phyloP scores from a whole-genome alignment of 441 rosid species.

The Bruguiera hainesii region DNA sequence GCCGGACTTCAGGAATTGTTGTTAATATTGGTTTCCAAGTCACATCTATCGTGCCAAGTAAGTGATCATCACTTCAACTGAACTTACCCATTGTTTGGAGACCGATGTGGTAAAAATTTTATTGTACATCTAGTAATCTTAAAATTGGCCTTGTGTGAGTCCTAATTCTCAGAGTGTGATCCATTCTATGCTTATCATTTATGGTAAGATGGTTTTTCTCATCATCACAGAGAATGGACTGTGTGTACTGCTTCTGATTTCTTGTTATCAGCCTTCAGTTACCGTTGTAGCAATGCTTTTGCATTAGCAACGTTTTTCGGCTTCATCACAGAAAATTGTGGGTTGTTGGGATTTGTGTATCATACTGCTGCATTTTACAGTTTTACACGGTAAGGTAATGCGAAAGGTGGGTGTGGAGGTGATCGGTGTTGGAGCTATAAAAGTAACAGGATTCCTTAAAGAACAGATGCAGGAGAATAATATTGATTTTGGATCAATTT shows the following conservation, averaged over 20 bases:
- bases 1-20: slow-evolving; percentile 76
- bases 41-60: slow-evolving; percentile 87
- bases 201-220: neutral
- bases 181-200: slow-evolving; percentile 5
- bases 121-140: slow-evolving; percentile 6
- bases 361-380: slow-evolving; percentile 36
- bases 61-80: slow-evolving; percentile 19
- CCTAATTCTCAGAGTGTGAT: neutral
- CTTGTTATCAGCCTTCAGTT: neutral
- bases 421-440: slow-evolving; percentile 73
- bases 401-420: slow-evolving; percentile 86
- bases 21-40: slow-evolving; percentile 89
- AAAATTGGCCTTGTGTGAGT: neutral
- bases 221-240: neutral
- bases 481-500: slow-evolving; percentile 59
- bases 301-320: neutral
- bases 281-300: neutral
- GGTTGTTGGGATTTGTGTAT: slow-evolving; percentile 19
- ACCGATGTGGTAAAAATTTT: neutral
- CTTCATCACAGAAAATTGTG: slow-evolving; percentile 8
- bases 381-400: slow-evolving; percentile 88
- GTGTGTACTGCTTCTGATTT: neutral
- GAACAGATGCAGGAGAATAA: slow-evolving; percentile 77
- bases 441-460: slow-evolving; percentile 79
- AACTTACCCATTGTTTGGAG: neutral